These are phyloP conservation scores for Nitzschia sp. DNA, from an alignment of 108 stramenopile genomes.

Conservation along the genomic window DNA sequence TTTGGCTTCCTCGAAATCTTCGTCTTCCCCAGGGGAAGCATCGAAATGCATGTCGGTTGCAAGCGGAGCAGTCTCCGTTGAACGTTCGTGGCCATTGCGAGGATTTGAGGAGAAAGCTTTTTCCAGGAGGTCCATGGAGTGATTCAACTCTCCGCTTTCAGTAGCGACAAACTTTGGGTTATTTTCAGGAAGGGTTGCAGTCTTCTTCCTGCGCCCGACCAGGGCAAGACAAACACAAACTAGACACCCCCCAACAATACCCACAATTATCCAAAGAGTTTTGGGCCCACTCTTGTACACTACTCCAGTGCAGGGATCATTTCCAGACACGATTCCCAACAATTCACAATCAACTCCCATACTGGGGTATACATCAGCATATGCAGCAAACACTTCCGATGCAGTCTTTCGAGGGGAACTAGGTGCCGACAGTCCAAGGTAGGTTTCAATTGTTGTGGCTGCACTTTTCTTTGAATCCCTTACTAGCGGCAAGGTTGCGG, in stretches of 20 bases:
- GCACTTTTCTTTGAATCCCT: slow-evolving; percentile 43
- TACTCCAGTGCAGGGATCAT: slow-evolving; percentile 45
- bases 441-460: slow-evolving; percentile 39
- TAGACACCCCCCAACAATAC: slow-evolving; percentile 18
- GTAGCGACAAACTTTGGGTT: slow-evolving; percentile 29
- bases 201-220: background rate
- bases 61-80: slow-evolving; percentile 8
- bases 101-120: slow-evolving; percentile 30
- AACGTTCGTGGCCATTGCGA: slow-evolving; percentile 2
- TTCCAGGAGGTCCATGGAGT: slow-evolving; percentile 41
- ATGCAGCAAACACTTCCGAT: slow-evolving; percentile 36
- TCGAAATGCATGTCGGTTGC: slow-evolving; percentile 16
- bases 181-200: slow-evolving; percentile 23
- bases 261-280: slow-evolving; percentile 30
- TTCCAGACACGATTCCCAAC: slow-evolving; percentile 34
- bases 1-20: slow-evolving; percentile 30
- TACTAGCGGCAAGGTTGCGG: slow-evolving; percentile 64
- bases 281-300: slow-evolving; percentile 13
- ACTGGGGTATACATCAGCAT: slow-evolving; percentile 27
- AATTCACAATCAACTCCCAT: slow-evolving; percentile 50
- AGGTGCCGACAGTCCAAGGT: slow-evolving; percentile 31
- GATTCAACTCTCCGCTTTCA: slow-evolving; percentile 27
- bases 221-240: slow-evolving; percentile 1
- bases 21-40: slow-evolving; percentile 18
- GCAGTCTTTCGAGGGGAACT: slow-evolving; percentile 25